Percentiles rank a stretch among this genome's conserved stretches.
Conservation (phyloP, 2,329 filamentous ascomycete genomes). For the Ophiostoma ulmi region DNA sequence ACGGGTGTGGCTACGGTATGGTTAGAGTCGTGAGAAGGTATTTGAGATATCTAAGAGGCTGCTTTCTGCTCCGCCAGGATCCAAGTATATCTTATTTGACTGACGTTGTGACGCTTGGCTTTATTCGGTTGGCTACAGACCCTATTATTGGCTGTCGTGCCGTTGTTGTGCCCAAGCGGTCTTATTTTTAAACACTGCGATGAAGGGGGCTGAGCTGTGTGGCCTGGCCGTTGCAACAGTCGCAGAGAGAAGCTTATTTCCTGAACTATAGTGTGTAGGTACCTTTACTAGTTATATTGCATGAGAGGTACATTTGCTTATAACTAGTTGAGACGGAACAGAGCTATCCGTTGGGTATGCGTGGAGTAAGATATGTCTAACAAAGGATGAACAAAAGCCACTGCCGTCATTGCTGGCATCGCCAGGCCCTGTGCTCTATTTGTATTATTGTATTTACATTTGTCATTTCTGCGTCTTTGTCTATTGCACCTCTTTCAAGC, state of each 20-base stretch:
- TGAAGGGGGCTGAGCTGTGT: not conserved
- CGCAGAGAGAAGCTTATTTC: not conserved
- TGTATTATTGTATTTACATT: not conserved
- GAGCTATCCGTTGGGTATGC: not conserved
- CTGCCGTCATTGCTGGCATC: not conserved
- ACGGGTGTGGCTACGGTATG: not conserved
- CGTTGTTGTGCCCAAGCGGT: not conserved
- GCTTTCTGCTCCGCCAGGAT: not conserved
- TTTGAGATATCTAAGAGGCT: not conserved
- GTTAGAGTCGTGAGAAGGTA: not conserved
- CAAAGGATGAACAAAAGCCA: not conserved
- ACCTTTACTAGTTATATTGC: not conserved
- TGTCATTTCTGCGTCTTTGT: not conserved
- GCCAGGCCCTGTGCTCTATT: not conserved
- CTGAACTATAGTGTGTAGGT: not conserved
- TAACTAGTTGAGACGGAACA: not conserved
- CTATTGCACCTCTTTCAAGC: not conserved
- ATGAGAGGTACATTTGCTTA: not conserved
- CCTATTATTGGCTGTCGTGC: not conserved
- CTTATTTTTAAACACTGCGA: not conserved
- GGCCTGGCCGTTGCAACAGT: not conserved
- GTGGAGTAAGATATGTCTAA: not conserved
- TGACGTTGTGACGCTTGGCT: not conserved
- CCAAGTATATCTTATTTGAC: not conserved
- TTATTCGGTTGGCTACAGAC: not conserved